Evolutionary conservation across 805 yeast genomes (phyloP), one percentile per base, ranked within the genome.

Genomic region (Saccharomyces jurei): DNA sequence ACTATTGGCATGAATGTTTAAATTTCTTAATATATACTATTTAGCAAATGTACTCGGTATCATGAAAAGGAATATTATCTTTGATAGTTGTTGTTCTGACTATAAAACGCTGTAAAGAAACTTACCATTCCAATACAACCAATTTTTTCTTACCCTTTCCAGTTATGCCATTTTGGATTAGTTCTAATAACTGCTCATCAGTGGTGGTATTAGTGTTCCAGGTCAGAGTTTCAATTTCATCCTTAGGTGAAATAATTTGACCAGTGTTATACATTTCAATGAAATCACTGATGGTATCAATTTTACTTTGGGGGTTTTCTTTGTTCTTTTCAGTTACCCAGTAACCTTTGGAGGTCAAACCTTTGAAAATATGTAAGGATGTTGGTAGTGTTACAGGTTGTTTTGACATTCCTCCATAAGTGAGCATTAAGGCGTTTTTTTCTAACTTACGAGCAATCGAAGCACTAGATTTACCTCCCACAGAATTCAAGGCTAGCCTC

Each of bases 331-430:
- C 82, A 11, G 96, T 87, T 55, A 90, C 83, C 99, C 99, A 94
- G 74, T 87, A 94, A 0, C 99, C 99, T 29, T 83, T 80, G 52
- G 90, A 83, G 5, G 86, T 83, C 54, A 94, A 71, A 65, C 91
- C 87, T 71, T 92, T 94, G 77, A 94, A 94, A 59, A 94, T 91
- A 66, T 88, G 88, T 56, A 88, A 74, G 0, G 96, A 82, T 0
- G 97, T 89, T 44, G 98, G 97, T 54, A 94, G 71, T n/a, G 81
- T 80, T 10, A 94, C 95, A 1, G 99, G 99, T 72, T 89, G 91
- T 77, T 85, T 83, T 2, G 97, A 89, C 99, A 94, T 94, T 41
- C 96, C 98, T 32, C 99, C 99, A 66, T 94, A 94, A 1, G 98
- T 89, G 61, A 90, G 81, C 76, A 94, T 74, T 50, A 83, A 79